These are phyloP conservation scores for Acer negundo DNA, from an alignment of 345 rosid genomes.

Conservation along the genomic window DNA sequence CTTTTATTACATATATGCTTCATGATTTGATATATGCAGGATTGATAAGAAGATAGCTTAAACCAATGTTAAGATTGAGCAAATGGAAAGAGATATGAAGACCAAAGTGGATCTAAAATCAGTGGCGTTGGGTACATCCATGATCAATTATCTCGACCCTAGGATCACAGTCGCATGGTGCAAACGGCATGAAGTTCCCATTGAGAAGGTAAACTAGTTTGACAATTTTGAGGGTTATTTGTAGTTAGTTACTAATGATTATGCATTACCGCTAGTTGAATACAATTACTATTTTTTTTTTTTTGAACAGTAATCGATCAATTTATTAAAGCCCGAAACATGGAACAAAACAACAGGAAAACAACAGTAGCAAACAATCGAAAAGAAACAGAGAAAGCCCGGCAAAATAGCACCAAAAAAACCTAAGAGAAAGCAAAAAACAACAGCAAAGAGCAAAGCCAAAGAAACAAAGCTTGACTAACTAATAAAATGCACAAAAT, in stretches of 20 bases:
- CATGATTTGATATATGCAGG: conserved; percentile 38
- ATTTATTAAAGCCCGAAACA: no score
- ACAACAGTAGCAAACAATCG: no score
- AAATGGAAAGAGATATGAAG: conserved; percentile 67
- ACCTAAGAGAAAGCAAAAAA: no score
- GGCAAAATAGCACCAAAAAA: no score
- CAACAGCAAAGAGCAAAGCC: no score
- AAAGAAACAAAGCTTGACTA: no score
- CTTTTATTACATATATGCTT: conserved; percentile 3
- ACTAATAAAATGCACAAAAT: no score
- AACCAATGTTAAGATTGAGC: conserved; percentile 66
- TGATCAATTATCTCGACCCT: conserved; percentile 94
- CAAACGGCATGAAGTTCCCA: conserved; percentile 96
- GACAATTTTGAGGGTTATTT: not conserved
- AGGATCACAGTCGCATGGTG: conserved; percentile 99
- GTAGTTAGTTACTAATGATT: not conserved
- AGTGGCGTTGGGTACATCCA: conserved; percentile 94
- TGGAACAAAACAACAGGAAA: no score
- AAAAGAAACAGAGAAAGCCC: no score
- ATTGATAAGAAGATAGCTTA: conserved; percentile 72
- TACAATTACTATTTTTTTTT: no score
- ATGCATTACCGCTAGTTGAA: not conserved
- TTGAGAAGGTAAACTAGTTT: conserved; percentile 77
- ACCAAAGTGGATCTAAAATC: conserved; percentile 92
- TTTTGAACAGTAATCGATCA: no score